Conservation (phyloP, 352 stramenopile species). For the Pythium brachiatum region DNA sequence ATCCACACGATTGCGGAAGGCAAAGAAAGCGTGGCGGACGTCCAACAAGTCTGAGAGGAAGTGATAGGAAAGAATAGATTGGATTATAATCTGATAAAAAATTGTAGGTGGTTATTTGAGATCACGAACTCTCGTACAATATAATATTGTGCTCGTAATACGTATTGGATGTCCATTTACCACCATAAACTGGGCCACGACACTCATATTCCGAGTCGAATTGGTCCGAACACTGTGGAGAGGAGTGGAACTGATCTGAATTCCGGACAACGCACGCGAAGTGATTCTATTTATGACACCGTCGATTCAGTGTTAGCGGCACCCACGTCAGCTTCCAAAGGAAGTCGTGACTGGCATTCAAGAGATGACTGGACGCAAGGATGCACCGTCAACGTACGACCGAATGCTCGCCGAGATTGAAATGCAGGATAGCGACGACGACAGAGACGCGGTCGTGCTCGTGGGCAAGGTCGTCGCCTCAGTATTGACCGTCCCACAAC, state of each 20-base stretch:
- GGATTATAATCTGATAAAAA: too few relatives aligned
- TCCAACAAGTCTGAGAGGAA: slow-evolving; percentile 7
- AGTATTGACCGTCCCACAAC: background rate
- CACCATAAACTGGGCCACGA: too few relatives aligned
- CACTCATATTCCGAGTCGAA: too few relatives aligned
- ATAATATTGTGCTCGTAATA: too few relatives aligned
- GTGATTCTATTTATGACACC: background rate
- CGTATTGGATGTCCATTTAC: too few relatives aligned
- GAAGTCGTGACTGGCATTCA: background rate
- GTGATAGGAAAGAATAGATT: background rate
- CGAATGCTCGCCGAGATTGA: slow-evolving; percentile 27
- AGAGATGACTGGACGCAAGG: slow-evolving; percentile 16
- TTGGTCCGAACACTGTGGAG: too few relatives aligned
- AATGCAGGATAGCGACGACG: slow-evolving; percentile 7
- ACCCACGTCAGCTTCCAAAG: background rate
- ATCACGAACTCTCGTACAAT: too few relatives aligned
- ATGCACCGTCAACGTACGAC: slow-evolving; percentile 18
- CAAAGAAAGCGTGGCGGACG: slow-evolving; percentile 19
- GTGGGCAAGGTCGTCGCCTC: background rate
- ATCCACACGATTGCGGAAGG: slow-evolving; percentile 29
- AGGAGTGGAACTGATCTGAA: too few relatives aligned
- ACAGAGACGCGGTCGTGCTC: background rate
- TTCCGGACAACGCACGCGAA: too few relatives aligned
- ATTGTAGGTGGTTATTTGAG: too few relatives aligned
- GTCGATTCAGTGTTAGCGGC: background rate